Percentiles rank a stretch among this genome's conserved stretches.
Conservation (phyloP, 2,329 filamentous ascomycete species). For the Diaporthe australafricana region DNA sequence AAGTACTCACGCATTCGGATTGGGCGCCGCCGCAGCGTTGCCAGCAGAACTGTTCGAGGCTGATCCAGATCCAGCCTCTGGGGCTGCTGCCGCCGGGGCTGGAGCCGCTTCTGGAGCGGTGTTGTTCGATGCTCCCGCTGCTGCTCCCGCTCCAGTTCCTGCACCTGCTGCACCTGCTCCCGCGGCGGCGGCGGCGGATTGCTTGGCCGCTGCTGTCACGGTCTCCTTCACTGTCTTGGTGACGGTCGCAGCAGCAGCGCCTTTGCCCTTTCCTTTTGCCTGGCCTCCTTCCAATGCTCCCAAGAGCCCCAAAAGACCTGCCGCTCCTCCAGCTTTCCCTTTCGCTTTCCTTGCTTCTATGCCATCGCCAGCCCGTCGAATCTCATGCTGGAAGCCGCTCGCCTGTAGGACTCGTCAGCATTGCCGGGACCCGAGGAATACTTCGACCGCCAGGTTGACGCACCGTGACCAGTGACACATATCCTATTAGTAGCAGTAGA, state of each 20-base stretch:
- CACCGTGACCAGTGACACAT: constrained; percentile 30
- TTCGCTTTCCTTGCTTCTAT: constrained; percentile 17
- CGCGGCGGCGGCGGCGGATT: constrained; percentile 7
- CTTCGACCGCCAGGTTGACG: background rate
- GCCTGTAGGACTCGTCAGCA: constrained; percentile 32
- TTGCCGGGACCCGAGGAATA: background rate
- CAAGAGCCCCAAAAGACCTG: background rate
- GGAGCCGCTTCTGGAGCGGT: background rate
- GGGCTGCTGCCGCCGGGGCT: constrained; percentile 37
- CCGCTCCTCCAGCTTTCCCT: background rate
- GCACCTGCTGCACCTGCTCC: constrained; percentile 33
- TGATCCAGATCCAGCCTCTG: background rate
- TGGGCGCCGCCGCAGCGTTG: constrained; percentile 35
- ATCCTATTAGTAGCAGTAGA: constrained; percentile 34
- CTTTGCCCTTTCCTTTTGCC: background rate
- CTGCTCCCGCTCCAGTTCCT: constrained; percentile 30
- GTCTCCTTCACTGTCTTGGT: constrained; percentile 28
- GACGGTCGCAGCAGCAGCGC: constrained; percentile 3
- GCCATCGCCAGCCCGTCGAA: constrained; percentile 6
- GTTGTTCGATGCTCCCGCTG: background rate
- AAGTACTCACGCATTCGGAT: constrained; percentile 30
- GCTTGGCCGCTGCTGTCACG: constrained; percentile 10
- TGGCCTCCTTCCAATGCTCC: background rate
- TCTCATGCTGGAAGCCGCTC: constrained; percentile 25
- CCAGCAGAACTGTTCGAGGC: constrained; percentile 10